Evolutionary conservation across 108 stramenopile species (phyloP), one percentile per base, ranked within the genome.

Genomic region (Nitzschia palea): DNA sequence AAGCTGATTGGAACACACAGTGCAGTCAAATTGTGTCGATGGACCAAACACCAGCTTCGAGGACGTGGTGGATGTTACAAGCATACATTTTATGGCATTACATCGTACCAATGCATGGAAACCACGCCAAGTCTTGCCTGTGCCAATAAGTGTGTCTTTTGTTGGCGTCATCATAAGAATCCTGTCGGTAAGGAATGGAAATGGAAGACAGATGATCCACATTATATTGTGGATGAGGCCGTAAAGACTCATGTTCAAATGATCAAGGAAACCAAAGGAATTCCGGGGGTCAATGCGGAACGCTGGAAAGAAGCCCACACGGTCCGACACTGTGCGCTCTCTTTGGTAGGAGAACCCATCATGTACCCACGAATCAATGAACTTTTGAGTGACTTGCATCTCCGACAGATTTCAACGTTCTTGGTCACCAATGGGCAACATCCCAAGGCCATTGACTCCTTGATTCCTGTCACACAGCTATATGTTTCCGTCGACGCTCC

Each of bases 91-190:
- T 98, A 98, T 58, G 97, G 96, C 0, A 98, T 98, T 63, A 96
- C 95, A 4, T 81, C 79, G 18, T 97, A 98, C 68, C 96, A 98
- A 74, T 98, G 96, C 74, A 98, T 98, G 96, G 97, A 98, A 71
- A 94, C 94, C 8, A 98, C 97, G 8, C 95, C 97, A 15, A 81
- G 80, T 53, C 61, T 98, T 43, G 95, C 96, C 17, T 98, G 98
- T 79, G 98, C 96, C 45, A 97, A 97, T 80, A 97, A 97, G 76
- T 98, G 98, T 77, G 94, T 95, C 32, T 98, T 98, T 80, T 98
- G 98, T 80, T 98, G 98, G 98, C 64, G 98, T 48, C 98, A 98
- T 73, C 95, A 96, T 81, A 98, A 98, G 71, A 98, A 98, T 67
- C 98, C 98, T 5, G 96, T 97, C 37, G 98, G 95, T 6, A 92